Evolutionary conservation across 2,329 filamentous ascomycete species (phyloP), one percentile per base, ranked within the genome.

Genomic region (Aspergillus fructus): DNA sequence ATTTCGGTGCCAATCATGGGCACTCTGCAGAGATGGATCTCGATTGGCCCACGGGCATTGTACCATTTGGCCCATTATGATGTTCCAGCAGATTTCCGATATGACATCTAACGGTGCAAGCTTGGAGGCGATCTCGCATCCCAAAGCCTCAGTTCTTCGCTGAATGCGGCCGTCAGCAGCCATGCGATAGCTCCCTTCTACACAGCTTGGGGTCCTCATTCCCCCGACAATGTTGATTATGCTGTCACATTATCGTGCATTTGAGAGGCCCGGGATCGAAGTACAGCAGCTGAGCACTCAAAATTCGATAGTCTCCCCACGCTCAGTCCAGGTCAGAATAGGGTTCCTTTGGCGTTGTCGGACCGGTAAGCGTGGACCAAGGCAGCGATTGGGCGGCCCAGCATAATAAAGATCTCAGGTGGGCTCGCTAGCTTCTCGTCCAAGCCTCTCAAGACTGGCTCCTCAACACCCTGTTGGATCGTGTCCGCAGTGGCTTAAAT

Each of bases 361-460:
- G 34, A 15, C 19, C 34, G 48, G 48, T n/a, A 40, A 30, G 48
- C 30, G 15, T 53, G 30, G 13, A 46, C 34, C 41, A 13, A 39
- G 27, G 41, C 42, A 39, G 17, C 33, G 41, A 53, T 52, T 52
- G 50, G 50, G 21, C 15, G 37, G 30, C 33, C 49, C 27, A 48
- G 46, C 4, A 23, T 6, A 30, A 11, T 15, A 33, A 42, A 30
- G 37, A 51, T 48, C 46, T 48, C 46, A 48, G 19, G 46, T 19
- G 15, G 46, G 46, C 49, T 33, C 23, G 49, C 39, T 34, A 55
- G 52, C 45, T 43, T 54, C 12, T 19, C 33, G 23, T 47, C 47
- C 53, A 40, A 33, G n/a, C 39, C 23, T 19, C 33, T 37, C 41
- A 54, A 41, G 42, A 33, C 27, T 24, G n/a, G 27, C 27, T 30